Evolutionary conservation across 208 protist species (phyloP).

Genomic region (Crithidia thermophila): DNA sequence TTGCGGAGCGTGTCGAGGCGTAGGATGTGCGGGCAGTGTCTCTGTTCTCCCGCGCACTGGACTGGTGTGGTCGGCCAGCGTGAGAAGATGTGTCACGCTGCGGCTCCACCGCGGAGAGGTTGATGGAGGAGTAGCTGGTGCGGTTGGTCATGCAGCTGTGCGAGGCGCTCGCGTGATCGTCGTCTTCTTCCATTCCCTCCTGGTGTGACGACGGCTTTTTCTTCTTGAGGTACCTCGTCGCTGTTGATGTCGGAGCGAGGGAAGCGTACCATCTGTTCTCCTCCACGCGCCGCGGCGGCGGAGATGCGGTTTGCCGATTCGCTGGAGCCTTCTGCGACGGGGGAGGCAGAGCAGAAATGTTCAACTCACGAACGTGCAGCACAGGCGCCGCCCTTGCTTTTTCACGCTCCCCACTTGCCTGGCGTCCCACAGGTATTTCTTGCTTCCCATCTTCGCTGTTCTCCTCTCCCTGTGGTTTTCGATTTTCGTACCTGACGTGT

Average conservation of each 20-base stretch:
- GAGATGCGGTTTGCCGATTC: not conserved
- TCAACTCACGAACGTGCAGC: not conserved
- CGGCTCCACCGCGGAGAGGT: slow-evolving; percentile 10
- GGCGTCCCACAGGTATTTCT: not conserved
- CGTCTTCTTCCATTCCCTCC: not conserved
- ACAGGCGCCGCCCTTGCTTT: not conserved
- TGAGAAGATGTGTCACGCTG: not conserved
- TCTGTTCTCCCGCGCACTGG: too few relatives aligned
- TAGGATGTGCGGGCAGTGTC: not conserved
- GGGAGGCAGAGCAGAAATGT: not conserved
- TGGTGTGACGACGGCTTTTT: not conserved
- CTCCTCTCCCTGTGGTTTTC: too few relatives aligned
- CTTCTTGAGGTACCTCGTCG: not conserved
- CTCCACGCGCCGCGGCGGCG: not conserved
- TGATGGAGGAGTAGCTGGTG: slow-evolving; percentile 3
- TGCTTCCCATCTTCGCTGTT: too few relatives aligned
- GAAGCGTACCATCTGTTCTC: not conserved
- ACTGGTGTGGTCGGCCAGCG: not conserved
- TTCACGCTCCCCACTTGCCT: not conserved
- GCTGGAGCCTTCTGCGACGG: not conserved
- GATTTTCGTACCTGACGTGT: too few relatives aligned
- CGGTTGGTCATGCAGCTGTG: not conserved
- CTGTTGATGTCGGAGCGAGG: not conserved
- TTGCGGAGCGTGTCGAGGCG: not conserved
- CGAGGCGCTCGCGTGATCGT: not conserved